Conservation (phyloP, 2,329 filamentous ascomycete species). For the Tetracladium maxilliforme region DNA sequence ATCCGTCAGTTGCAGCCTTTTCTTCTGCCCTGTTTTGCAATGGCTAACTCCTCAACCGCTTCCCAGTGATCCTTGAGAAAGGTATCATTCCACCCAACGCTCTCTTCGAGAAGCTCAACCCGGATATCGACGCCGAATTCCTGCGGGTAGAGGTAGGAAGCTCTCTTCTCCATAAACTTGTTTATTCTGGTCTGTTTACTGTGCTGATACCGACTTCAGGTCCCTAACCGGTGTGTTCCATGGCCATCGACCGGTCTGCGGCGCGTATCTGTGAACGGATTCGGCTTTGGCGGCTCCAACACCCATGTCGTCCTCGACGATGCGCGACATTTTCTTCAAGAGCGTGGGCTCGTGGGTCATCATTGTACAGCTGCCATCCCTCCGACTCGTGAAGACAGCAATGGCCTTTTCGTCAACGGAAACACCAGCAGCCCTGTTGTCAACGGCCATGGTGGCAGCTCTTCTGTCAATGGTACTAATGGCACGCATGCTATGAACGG, state of each 20-base stretch:
- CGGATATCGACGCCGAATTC: not conserved
- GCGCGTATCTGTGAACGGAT: constrained; percentile 5
- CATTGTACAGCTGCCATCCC: no score
- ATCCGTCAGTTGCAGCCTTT: no score
- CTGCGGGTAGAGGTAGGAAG: no score
- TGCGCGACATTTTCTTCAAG: constrained; percentile 11
- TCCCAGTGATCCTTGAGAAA: no score
- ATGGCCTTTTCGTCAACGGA: no score
- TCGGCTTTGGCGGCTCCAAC: constrained; percentile 29
- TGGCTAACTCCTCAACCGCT: no score
- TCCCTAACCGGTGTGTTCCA: not conserved
- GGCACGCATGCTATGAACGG: not conserved
- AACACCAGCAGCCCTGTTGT: no score
- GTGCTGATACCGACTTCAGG: not conserved
- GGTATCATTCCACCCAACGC: constrained; percentile 22
- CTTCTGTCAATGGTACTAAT: not conserved
- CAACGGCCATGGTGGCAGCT: not conserved
- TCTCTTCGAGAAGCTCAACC: not conserved
- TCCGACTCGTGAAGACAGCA: no score
- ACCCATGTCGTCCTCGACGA: constrained; percentile 21
- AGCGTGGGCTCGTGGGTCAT: not conserved
- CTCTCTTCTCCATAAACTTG: no score
- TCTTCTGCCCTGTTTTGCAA: no score
- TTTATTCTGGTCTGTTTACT: no score
- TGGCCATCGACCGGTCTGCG: constrained; percentile 1